Conservation (phyloP, 2,329 filamentous ascomycete species). For the Mollisia scopiformis region DNA sequence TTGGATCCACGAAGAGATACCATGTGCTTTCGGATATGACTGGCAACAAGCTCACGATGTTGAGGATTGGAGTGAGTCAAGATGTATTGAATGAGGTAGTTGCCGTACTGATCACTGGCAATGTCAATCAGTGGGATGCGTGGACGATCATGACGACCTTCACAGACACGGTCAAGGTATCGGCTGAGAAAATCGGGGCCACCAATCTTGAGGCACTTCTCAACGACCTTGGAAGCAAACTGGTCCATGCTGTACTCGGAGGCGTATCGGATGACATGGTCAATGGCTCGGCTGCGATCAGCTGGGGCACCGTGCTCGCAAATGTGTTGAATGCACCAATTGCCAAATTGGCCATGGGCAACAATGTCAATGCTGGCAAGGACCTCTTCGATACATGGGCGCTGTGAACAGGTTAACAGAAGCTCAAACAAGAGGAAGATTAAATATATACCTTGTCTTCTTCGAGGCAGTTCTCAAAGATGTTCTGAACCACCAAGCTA, state of each 20-base stretch:
- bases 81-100: constrained; percentile 98
- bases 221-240: constrained; percentile 97
- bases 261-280: constrained; percentile 91
- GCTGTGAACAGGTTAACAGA: constrained; percentile 54
- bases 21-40: constrained; percentile 98
- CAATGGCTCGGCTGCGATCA: constrained; percentile 90
- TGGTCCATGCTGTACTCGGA: constrained; percentile 99
- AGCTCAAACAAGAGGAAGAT: not conserved
- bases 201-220: constrained; percentile 98
- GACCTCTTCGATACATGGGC: constrained; percentile 96
- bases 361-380: constrained; percentile 94
- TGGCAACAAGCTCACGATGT: constrained; percentile 90
- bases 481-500: constrained; percentile 97
- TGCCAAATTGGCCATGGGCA: constrained; percentile 96
- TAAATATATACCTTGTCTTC: constrained; percentile 81
- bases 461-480: constrained; percentile 98
- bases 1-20: constrained; percentile 97
- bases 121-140: constrained; percentile 98
- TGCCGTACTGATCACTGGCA: constrained; percentile 97
- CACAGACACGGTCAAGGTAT: constrained; percentile 92
- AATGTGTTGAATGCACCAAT: constrained; percentile 99
- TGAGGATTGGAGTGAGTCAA: constrained; percentile 84
- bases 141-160: constrained; percentile 85
- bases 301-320: constrained; percentile 93
- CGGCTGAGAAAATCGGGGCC: constrained; percentile 86